Conservation (phyloP, 176 grass and related monocot species). For the Ensete glaucum region DNA sequence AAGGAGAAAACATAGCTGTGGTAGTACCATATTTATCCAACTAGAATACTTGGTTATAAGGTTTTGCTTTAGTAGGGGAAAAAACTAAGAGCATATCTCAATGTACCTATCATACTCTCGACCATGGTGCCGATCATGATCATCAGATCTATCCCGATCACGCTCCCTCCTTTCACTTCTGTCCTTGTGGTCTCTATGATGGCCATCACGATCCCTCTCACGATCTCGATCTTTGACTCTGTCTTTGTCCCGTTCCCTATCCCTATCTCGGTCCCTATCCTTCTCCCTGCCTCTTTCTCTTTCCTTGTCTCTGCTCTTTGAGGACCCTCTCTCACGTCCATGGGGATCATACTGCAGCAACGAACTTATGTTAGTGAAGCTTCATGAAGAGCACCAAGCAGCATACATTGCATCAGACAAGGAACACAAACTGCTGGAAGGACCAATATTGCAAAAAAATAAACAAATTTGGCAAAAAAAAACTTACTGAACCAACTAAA, state of each 20-base stretch:
- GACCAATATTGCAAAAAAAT: too few relatives aligned
- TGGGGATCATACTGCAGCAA: slow-evolving; percentile 26
- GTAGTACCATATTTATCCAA: too few relatives aligned
- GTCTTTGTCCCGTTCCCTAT: slow-evolving; percentile 53
- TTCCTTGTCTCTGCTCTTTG: slow-evolving; percentile 67
- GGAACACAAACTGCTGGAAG: too few relatives aligned
- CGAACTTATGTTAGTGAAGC: neutral
- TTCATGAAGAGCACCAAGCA: too few relatives aligned
- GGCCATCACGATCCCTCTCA: slow-evolving; percentile 40
- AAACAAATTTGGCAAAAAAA: too few relatives aligned
- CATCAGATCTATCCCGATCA: slow-evolving; percentile 46
- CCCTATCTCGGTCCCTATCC: slow-evolving; percentile 47
- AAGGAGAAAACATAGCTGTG: too few relatives aligned
- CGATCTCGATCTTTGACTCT: slow-evolving; percentile 36
- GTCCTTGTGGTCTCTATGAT: slow-evolving; percentile 45
- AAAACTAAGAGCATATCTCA: neutral
- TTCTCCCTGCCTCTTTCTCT: slow-evolving; percentile 46
- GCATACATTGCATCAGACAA: too few relatives aligned
- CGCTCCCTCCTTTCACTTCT: slow-evolving; percentile 36
- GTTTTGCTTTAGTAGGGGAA: neutral
- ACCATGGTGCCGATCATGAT: slow-evolving; percentile 40
- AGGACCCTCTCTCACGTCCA: slow-evolving; percentile 41
- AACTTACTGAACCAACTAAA: too few relatives aligned
- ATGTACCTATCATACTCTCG: slow-evolving; percentile 51
- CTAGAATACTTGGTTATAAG: too few relatives aligned